A percentile compares a stretch with the other conserved stretches of the same genome.
These are phyloP conservation scores for Coccinonectria pachysandricola DNA, from an alignment of 2,329 filamentous ascomycete genomes.

Conservation along the genomic window DNA sequence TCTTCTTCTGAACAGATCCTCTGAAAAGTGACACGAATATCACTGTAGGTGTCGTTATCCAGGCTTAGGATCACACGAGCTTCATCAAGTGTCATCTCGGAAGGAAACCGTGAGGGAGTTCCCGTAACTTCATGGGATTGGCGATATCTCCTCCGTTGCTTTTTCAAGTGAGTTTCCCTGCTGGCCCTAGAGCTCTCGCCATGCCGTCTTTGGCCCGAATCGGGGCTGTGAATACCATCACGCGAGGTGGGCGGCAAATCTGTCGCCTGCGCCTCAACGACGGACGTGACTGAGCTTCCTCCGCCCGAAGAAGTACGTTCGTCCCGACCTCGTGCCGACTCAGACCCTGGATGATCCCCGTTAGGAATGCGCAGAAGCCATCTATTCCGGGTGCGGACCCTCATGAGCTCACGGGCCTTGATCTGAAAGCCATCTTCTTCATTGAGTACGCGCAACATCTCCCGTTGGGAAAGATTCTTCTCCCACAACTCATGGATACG, in stretches of 20 bases:
- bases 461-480: slow-evolving; percentile 57
- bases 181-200: slow-evolving; percentile 1
- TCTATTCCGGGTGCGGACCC: slow-evolving; percentile 57
- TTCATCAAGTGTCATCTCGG: slow-evolving; percentile 73
- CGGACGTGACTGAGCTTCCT: slow-evolving; percentile 3
- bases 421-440: slow-evolving; percentile 62
- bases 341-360: slow-evolving; percentile 43
- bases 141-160: slow-evolving; percentile 58
- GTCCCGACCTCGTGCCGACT: too few relatives aligned
- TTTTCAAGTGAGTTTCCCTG: slow-evolving; percentile 16
- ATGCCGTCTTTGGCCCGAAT: too few relatives aligned
- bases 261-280: slow-evolving; percentile 3
- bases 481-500: slow-evolving; percentile 72
- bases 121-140: slow-evolving; percentile 57
- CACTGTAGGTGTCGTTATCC: slow-evolving; percentile 51
- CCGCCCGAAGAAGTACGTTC: slow-evolving; percentile 15
- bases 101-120: slow-evolving; percentile 65
- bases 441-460: slow-evolving; percentile 62
- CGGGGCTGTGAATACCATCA: too few relatives aligned
- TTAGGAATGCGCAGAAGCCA: slow-evolving; percentile 55
- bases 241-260: slow-evolving; percentile 1
- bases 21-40: slow-evolving; percentile 57
- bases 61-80: slow-evolving; percentile 60
- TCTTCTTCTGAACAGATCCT: slow-evolving; percentile 56
- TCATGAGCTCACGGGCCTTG: slow-evolving; percentile 59